Conservation (phyloP, 495 filamentous ascomycete species). For the Hypomontagnella monticulosa region DNA sequence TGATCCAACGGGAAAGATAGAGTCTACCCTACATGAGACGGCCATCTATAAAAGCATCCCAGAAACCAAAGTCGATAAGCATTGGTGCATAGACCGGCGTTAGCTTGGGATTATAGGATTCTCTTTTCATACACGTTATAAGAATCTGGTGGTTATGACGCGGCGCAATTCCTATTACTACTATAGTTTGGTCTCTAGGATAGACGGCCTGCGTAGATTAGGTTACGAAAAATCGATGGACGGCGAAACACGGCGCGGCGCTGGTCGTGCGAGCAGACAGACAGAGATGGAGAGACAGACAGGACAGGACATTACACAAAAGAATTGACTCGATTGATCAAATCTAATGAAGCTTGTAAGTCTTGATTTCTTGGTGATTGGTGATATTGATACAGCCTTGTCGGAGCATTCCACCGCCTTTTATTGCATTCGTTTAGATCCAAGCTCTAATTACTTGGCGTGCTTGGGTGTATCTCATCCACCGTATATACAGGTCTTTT, state of each 20-base stretch:
- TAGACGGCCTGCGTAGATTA: slow-evolving; percentile 21
- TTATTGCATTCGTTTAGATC: neutral
- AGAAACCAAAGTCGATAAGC: slow-evolving; percentile 30
- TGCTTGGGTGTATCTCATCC: neutral
- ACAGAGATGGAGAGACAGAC: too few relatives aligned
- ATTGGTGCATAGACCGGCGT: slow-evolving; percentile 27
- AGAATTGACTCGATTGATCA: slow-evolving; percentile 11
- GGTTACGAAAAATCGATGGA: neutral
- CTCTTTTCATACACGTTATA: neutral
- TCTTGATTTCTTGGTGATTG: neutral
- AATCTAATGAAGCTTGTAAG: neutral
- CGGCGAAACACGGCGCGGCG: slow-evolving; percentile 4
- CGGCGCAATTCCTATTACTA: slow-evolving; percentile 4
- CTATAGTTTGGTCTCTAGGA: slow-evolving; percentile 12
- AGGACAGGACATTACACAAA: too few relatives aligned
- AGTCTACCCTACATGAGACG: slow-evolving; percentile 19
- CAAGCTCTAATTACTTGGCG: slow-evolving; percentile 3
- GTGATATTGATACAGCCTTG: slow-evolving; percentile 6
- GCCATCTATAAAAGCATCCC: neutral
- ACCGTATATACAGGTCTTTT: slow-evolving; percentile 41
- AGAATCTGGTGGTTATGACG: neutral
- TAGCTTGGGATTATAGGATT: slow-evolving; percentile 12
- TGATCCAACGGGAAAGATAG: slow-evolving; percentile 72
- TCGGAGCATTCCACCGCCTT: neutral
- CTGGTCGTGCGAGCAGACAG: slow-evolving; percentile 5